Evolutionary conservation across 176 grass and related monocot genomes (phyloP).

Genomic region (Phyllostachys edulis): DNA sequence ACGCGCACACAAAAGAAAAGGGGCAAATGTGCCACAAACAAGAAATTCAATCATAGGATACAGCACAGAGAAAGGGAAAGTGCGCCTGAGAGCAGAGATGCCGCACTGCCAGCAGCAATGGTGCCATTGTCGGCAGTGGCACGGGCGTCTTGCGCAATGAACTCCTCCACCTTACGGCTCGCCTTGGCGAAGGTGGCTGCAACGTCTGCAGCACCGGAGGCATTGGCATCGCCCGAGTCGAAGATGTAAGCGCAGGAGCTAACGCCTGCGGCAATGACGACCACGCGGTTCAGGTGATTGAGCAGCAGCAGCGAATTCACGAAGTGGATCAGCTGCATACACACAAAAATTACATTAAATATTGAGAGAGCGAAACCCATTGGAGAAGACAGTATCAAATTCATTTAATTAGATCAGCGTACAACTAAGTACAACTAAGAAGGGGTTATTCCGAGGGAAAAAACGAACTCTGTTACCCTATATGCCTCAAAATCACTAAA

Average conservation of each 20-base stretch:
- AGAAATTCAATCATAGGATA: conserved; percentile 51
- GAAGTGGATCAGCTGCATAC: conserved; percentile 71
- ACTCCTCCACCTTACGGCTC: conserved; percentile 64
- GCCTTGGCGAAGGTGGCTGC: conserved; percentile 49
- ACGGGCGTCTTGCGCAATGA: conserved; percentile 52
- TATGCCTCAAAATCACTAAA: neutral
- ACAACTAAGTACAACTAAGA: too few species aligned
- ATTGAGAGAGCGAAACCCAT: neutral
- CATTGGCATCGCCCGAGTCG: conserved; percentile 48
- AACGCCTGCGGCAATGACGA: conserved; percentile 64
- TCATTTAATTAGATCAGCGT: too few species aligned
- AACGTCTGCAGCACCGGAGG: conserved; percentile 26
- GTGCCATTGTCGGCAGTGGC: conserved; percentile 30
- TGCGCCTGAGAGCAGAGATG: conserved; percentile 81
- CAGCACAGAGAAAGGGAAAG: conserved; percentile 91
- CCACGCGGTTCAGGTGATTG: conserved; percentile 80
- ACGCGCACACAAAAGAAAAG: neutral
- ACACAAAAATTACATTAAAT: neutral
- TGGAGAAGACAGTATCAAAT: too few species aligned
- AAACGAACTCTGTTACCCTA: neutral
- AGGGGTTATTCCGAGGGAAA: neutral
- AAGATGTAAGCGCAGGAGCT: conserved; percentile 84
- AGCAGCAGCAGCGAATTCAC: conserved; percentile 79
- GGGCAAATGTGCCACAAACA: neutral
- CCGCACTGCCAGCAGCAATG: conserved; percentile 2